Base-by-base conservation (phyloP, 164 flowering plant species). In the Vitis rupestris region DNA sequence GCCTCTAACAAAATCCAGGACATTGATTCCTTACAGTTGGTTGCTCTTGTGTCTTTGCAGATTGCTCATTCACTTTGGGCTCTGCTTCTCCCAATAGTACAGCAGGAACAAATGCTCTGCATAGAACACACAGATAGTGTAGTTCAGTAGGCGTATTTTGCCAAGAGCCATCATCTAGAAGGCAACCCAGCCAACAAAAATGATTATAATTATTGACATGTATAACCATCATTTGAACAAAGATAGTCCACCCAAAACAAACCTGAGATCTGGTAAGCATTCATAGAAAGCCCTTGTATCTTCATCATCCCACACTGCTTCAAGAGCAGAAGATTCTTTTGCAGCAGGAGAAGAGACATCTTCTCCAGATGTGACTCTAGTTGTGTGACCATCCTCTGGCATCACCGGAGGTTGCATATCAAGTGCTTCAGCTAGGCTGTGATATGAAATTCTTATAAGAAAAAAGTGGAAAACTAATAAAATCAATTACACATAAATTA, bases 31-130 rank as follows among this genome's bases (percentile, higher is more conserved):
- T 83, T 86, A 94, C 99, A 81, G 73, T 56, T 68, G 80, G 76
- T 66, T 85, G 89, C 59, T 90, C 96, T 73, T 82, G 89, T 14
- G 84, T 60, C 84, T 91, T 95, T 61, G 84, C 47, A 63, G 91
- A 78, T 75, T 85, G 96, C 53, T 91, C 99, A 72, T 73, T 80
- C 29, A 51, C 70, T 83, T 89, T 95, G 15, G 92, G 79, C 74
- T 95, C 98, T 58, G 89, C 80, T 76, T 93, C 99, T 66, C 98
- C 99, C 82, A 95, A 75, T 58, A 95, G 74, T 29, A 95, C 98
- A 59, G 99, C 99, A 63, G 99, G 99, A 76, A 95, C 99, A 84
- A 90, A 95, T 74, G 99, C 98, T 75, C 99, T 95, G 82, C 55
- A 69, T 51, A 74, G 48, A 68, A 71, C 50, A 47, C 70, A 64